Evolutionary conservation across 108 stramenopile genomes (phyloP), one percentile per base, ranked within the genome.

Genomic region (Cylindrotheca fusiformis): DNA sequence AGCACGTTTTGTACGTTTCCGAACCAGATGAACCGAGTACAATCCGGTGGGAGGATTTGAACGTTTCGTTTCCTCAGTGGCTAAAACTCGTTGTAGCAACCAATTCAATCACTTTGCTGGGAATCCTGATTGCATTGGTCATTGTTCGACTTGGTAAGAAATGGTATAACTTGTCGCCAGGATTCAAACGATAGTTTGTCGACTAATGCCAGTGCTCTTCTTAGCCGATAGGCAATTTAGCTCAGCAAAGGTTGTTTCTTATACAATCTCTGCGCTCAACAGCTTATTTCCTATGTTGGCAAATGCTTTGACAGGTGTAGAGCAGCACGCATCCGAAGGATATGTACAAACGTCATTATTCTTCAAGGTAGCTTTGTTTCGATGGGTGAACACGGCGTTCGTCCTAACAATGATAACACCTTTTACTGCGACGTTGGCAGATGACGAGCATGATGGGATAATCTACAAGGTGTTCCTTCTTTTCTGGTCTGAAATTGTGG

Each of bases 1-100:
- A 79, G 33, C 60, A 66, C 25, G 87, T 90, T 24, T 76, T 87
- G 18, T 41, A 67, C 14, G 76, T 93, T 1, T 48, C 65, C 12
- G 92, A 93, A 74, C 83, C 92, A n/a, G 85, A 88, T 45, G 92
- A 93, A 60, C 92, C 92, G 4, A 78, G 55, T 32, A 74, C 88
- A 0, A 82, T 93, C 31, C 83, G 87, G n/a, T 93, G 92, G 92
- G 76, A 82, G 59, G 87, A 93, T 65, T 55, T 91, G 33, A 86
- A 90, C 63, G 87, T 41, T 10, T 41, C 36, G 36, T 41, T 10
- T 23, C 56, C 52, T 18, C 64, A 75, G 27, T 47, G 6, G 6
- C 10, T 41, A 6, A 41, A 41, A 14, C 36, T 41, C 14, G 14
- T 41, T 6, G 14, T 41, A 41, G 6, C 14, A 6, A 10, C 36